Conservation (phyloP, 345 rosid genomes). For the Raphanus raphanistrum region DNA sequence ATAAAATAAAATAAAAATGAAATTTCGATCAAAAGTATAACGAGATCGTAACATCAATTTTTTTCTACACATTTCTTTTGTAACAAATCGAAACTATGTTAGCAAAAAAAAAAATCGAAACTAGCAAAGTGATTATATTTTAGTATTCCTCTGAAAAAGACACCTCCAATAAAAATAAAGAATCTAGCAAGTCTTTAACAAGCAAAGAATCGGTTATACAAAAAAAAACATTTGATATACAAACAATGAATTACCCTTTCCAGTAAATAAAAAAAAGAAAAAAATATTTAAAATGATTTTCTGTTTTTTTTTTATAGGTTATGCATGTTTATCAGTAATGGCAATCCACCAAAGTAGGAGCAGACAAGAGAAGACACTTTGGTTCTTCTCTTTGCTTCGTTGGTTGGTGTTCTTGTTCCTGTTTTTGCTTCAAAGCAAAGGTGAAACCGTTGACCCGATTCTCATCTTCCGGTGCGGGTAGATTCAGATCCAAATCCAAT, state of each 20-base stretch:
- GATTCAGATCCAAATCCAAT: slow-evolving; percentile 86
- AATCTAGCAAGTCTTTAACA: slow-evolving; percentile 30
- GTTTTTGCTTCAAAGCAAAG: slow-evolving; percentile 62
- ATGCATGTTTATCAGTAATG: slow-evolving; percentile 60
- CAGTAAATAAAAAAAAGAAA: background rate
- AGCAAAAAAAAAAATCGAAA: slow-evolving; percentile 21
- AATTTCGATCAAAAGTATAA: slow-evolving; percentile 21
- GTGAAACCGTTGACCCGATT: slow-evolving; percentile 41
- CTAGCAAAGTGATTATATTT: slow-evolving; percentile 15
- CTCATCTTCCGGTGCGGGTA: slow-evolving; percentile 90
- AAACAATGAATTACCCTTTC: slow-evolving; percentile 2
- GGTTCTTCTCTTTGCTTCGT: slow-evolving; percentile 39
- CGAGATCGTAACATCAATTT: slow-evolving; percentile 32
- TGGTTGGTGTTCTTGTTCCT: slow-evolving; percentile 43
- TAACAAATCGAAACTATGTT: slow-evolving; percentile 10
- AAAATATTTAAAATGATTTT: background rate
- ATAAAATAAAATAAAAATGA: background rate
- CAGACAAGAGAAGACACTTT: slow-evolving; percentile 55
- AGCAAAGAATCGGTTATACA: slow-evolving; percentile 35
- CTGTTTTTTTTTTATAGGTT: background rate
- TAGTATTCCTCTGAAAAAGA: background rate
- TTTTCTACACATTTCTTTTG: slow-evolving; percentile 5
- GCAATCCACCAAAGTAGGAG: slow-evolving; percentile 89
- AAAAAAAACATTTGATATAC: background rate
- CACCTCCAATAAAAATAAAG: background rate